These are phyloP conservation scores for Quercus aquifolioides DNA, from an alignment of 306 rosid species.

Conservation along the genomic window DNA sequence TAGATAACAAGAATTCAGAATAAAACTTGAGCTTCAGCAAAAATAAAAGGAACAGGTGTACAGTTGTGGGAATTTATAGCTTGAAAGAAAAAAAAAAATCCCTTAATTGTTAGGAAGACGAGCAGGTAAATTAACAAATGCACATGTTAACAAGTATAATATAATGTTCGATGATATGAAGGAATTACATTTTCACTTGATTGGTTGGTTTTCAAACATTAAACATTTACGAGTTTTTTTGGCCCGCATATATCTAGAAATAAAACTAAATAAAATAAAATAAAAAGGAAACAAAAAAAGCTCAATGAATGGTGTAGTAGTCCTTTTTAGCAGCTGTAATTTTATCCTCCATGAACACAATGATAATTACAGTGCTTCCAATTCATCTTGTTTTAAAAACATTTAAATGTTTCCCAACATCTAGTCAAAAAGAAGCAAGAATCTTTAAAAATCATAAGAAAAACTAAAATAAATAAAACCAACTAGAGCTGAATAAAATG, in stretches of 20 bases:
- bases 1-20: not conserved
- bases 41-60: not conserved
- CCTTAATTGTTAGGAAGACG: not conserved
- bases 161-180: no score
- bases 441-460: not conserved
- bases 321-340: not conserved
- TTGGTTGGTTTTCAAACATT: no score
- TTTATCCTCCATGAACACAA: not conserved
- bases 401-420: not conserved
- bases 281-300: not conserved
- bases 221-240: not conserved
- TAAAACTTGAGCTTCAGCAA: not conserved
- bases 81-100: not conserved
- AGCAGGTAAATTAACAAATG: not conserved
- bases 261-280: not conserved
- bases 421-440: not conserved
- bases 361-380: not conserved
- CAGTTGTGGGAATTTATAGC: not conserved
- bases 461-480: conserved; percentile 1
- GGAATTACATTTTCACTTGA: no score
- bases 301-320: not conserved
- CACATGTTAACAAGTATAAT: not conserved
- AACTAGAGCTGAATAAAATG: not conserved
- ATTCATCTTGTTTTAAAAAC: not conserved
- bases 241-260: not conserved